These are phyloP conservation scores for Canavalia gladiata DNA, from an alignment of 306 rosid genomes.

Conservation along the genomic window DNA sequence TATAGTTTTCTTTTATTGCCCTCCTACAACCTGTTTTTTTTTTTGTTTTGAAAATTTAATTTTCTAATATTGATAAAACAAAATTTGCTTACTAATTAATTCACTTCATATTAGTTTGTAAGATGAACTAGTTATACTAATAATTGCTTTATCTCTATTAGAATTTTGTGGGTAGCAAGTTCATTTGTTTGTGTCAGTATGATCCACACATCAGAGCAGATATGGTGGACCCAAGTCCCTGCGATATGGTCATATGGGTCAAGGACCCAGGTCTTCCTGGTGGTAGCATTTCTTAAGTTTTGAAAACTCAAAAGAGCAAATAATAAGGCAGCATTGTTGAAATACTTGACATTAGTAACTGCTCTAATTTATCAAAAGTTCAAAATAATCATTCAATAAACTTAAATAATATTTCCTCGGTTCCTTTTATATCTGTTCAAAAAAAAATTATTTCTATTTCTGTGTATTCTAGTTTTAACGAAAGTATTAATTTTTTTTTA, in stretches of 20 bases:
- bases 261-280: background rate
- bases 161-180: background rate
- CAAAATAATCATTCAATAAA: too few species aligned
- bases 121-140: background rate
- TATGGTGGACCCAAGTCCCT: slow-evolving; percentile 8
- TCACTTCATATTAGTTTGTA: background rate
- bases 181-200: background rate
- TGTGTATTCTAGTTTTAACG: too few species aligned
- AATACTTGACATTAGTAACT: too few species aligned
- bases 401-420: too few species aligned
- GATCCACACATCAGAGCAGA: background rate
- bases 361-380: too few species aligned
- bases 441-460: too few species aligned
- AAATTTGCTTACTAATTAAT: background rate
- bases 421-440: too few species aligned
- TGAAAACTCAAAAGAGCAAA: too few species aligned
- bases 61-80: background rate
- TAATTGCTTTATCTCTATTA: too few species aligned
- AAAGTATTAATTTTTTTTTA: too few species aligned
- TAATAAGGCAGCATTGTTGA: too few species aligned
- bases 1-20: background rate
- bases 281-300: background rate
- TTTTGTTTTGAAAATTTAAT: background rate
- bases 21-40: too few species aligned
- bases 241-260: background rate